These are phyloP conservation scores for Termitomyces sp. DNA, from an alignment of 768 basidiomycete genomes.

Conservation along the genomic window DNA sequence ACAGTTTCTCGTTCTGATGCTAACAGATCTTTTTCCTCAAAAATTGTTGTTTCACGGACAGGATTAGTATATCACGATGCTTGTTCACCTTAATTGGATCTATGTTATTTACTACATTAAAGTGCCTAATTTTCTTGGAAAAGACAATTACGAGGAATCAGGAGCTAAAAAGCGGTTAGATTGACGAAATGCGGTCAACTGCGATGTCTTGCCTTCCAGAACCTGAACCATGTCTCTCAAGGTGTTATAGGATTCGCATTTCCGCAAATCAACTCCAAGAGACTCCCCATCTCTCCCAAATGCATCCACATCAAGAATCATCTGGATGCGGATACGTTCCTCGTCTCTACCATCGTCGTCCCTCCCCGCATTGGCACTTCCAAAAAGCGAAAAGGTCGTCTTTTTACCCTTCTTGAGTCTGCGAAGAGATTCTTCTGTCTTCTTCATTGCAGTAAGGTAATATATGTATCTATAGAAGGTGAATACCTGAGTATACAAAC, in stretches of 20 bases:
- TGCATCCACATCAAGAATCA: constrained; percentile 83
- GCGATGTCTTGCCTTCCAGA: constrained; percentile 25
- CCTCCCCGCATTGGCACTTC: constrained; percentile 39
- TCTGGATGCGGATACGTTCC: constrained; percentile 78
- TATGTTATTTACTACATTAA: neutral
- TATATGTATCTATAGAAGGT: constrained; percentile 60
- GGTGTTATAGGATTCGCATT: constrained; percentile 47
- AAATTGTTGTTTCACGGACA: constrained; percentile 52
- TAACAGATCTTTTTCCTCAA: constrained; percentile 9
- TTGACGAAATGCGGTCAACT: neutral
- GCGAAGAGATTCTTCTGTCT: constrained; percentile 86
- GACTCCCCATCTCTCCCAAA: constrained; percentile 74
- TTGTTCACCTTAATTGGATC: constrained; percentile 26
- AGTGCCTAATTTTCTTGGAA: neutral
- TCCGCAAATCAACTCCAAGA: constrained; percentile 61
- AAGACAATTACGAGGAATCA: constrained; percentile 3
- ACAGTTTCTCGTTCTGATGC: constrained; percentile 9
- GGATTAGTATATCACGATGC: constrained; percentile 55
- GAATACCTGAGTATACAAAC: neutral
- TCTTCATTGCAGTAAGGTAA: constrained; percentile 80
- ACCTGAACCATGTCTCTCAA: constrained; percentile 61
- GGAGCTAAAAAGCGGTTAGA: constrained; percentile 7
- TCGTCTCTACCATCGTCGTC: constrained; percentile 81
- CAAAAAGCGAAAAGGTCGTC: constrained; percentile 75
- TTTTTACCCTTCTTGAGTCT: constrained; percentile 88